phyloP scores from a whole-genome alignment of 495 filamentous ascomycete species.

The Acidomyces sp. region DNA sequence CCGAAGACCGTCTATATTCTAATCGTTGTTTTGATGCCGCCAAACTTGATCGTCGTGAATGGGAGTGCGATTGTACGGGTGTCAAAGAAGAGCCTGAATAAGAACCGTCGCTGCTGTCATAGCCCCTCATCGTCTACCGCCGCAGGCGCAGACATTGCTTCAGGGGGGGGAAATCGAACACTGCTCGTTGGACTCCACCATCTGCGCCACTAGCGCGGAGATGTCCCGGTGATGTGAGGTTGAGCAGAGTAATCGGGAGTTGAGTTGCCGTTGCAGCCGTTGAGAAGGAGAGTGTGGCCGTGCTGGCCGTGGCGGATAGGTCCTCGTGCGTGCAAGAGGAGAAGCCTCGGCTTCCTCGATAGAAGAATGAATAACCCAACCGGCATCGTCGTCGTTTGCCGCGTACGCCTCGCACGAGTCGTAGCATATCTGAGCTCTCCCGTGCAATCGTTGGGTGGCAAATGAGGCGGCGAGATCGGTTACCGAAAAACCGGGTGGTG shows the following conservation, averaged over 20 bases:
- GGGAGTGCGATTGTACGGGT: not conserved
- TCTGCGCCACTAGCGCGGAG: conserved; percentile 8
- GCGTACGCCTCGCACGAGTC: conserved; percentile 15
- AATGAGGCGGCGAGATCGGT: conserved; percentile 15
- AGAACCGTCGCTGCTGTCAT: conserved; percentile 9
- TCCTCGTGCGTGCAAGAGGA: not conserved
- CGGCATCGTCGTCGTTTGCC: conserved; percentile 14
- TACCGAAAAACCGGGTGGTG: conserved; percentile 6
- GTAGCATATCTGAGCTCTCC: conserved; percentile 9
- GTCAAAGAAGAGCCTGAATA: too few species aligned
- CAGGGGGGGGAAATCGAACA: conserved; percentile 2
- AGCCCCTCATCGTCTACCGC: conserved; percentile 3
- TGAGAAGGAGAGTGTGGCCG: conserved; percentile 11
- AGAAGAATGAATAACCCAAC: conserved; percentile 6
- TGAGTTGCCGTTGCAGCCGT: conserved; percentile 11
- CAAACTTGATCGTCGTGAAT: conserved; percentile 2
- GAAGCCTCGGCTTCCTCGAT: not conserved
- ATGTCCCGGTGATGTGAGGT: conserved; percentile 7
- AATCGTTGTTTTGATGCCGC: not conserved
- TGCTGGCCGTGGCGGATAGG: not conserved
- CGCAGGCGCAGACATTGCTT: not conserved
- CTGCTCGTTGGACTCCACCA: conserved; percentile 13
- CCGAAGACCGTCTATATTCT: not conserved
- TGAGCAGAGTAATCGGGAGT: conserved; percentile 8
- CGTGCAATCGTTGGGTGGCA: conserved; percentile 2